Evolutionary conservation across 2,329 filamentous ascomycete species (phyloP).

Genomic region (Intubia oerlemansii): DNA sequence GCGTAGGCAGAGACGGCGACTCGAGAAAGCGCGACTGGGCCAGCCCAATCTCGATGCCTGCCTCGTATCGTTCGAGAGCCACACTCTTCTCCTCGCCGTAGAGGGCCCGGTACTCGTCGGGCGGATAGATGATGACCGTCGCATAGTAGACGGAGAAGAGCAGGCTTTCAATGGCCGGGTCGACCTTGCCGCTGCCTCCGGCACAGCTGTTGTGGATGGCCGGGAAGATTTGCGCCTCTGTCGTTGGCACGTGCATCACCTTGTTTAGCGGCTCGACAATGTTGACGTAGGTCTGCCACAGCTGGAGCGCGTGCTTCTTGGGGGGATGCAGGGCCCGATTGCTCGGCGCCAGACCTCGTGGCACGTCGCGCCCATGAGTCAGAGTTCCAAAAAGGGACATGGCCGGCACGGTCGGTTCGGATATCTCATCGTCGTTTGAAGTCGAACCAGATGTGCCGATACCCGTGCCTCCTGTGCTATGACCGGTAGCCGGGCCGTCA

Average conservation of each 20-base stretch:
- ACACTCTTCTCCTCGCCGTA: slow-evolving; percentile 7
- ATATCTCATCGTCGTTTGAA: background rate
- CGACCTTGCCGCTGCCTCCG: slow-evolving; percentile 1
- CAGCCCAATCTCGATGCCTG: slow-evolving; percentile 8
- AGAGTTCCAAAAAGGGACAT: slow-evolving; percentile 5
- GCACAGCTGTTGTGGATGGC: slow-evolving; percentile 7
- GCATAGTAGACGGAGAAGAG: slow-evolving; percentile 9
- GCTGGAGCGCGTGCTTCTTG: slow-evolving; percentile 5
- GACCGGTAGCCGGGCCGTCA: too few species aligned
- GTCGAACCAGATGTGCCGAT: too few species aligned
- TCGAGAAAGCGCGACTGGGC: slow-evolving; percentile 8
- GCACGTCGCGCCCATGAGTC: background rate
- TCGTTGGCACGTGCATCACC: slow-evolving; percentile 8
- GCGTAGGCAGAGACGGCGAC: slow-evolving; percentile 5
- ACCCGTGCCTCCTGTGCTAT: too few species aligned
- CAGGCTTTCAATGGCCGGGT: slow-evolving; percentile 5
- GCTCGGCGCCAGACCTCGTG: background rate
- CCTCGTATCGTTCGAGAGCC: slow-evolving; percentile 5
- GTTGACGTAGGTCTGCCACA: slow-evolving; percentile 8
- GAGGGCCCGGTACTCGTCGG: slow-evolving; percentile 4
- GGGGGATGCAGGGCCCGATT: slow-evolving; percentile 5
- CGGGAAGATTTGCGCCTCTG: slow-evolving; percentile 7
- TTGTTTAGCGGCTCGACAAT: slow-evolving; percentile 9
- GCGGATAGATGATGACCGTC: slow-evolving; percentile 5
- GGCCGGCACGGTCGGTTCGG: background rate